Base-by-base conservation (phyloP, 257 asterid genomes). In the Solanum dulcamara region DNA sequence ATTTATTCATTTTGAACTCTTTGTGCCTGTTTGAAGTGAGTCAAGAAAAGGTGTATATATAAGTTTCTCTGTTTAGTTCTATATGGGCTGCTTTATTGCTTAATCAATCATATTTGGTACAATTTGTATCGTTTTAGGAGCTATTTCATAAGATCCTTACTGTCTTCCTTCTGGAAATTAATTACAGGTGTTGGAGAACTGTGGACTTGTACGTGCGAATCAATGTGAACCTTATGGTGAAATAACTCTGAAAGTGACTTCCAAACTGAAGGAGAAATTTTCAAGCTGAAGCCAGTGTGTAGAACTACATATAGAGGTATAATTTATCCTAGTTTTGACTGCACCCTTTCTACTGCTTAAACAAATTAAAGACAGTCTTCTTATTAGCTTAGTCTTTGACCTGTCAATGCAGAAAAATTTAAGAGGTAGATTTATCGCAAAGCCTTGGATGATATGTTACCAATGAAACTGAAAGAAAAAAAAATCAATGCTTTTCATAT, bases 221-320 rank as follows among this genome's bases (percentile, higher is more conserved):
- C 99, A 96, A 91, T 92, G 91, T 79, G 85, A 86, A 35, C 90
- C 98, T 7, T 96, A 90, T 46, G 91, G 68, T 66, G 92, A 92
- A 84, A 87, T 94, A 28, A 80, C 83, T 50, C 83, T 96, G 87
- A 90, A 89, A 86, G 90, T 92, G 84, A 93, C 96, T 72, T 74
- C 92, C 10, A 90, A 92, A 83, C 96, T 93, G 3, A 91, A 93
- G 93, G 95, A 90, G 74, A 87, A 91, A 77, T 85, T 88, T 44
- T 82, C 88, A 20, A 81, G 85, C 85, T 92, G 88, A 90, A 57
- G 46, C 74, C 44, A 48, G 46, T 40, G 10, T 15, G 20, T 35
- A 57, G 62, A 42, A n/a, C 85, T 38, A 42, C 32, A 75, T 42
- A 42, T 42, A 32, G 50, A 66, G 85, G 85, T 83, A 66, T 14